Percentiles rank a stretch among this genome's conserved stretches.
phyloP scores from a whole-genome alignment of 2,329 filamentous ascomycete species.

The Hirsutella rhossiliensis region DNA sequence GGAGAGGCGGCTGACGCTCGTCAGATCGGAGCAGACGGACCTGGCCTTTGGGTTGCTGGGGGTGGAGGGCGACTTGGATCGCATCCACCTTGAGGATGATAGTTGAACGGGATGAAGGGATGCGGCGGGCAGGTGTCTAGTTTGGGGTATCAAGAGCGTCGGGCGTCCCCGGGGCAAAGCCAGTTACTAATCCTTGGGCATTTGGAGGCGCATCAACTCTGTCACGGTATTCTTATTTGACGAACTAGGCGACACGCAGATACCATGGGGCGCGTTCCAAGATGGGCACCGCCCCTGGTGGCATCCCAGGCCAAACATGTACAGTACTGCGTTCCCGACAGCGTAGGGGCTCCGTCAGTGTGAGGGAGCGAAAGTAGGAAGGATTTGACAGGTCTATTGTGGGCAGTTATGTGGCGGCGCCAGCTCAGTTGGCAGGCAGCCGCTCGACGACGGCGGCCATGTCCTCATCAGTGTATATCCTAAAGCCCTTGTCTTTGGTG shows the following conservation, averaged over 20 bases:
- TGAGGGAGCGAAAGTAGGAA: background rate
- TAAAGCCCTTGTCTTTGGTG: slow-evolving; percentile 94
- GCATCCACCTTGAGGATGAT: slow-evolving; percentile 41
- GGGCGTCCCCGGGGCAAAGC: background rate
- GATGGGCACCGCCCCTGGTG: too few species aligned
- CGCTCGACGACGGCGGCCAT: slow-evolving; percentile 89
- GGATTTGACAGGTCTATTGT: background rate
- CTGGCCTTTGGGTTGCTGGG: slow-evolving; percentile 71
- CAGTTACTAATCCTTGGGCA: too few species aligned
- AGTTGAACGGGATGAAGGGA: slow-evolving; percentile 5
- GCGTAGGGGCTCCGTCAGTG: too few species aligned
- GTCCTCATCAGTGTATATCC: slow-evolving; percentile 96
- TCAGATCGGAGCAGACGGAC: slow-evolving; percentile 49
- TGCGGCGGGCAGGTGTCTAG: background rate
- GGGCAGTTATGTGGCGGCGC: background rate
- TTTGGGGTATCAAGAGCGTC: background rate
- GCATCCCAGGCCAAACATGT: too few species aligned
- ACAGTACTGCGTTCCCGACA: too few species aligned
- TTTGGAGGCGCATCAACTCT: too few species aligned
- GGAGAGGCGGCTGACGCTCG: slow-evolving; percentile 41
- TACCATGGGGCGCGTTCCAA: too few species aligned
- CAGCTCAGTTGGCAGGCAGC: slow-evolving; percentile 51
- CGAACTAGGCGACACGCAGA: too few species aligned
- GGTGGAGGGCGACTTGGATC: slow-evolving; percentile 63
- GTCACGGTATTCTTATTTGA: too few species aligned